Evolutionary conservation across 345 rosid genomes (phyloP).

Genomic region (Zanthoxylum bungeanum): DNA sequence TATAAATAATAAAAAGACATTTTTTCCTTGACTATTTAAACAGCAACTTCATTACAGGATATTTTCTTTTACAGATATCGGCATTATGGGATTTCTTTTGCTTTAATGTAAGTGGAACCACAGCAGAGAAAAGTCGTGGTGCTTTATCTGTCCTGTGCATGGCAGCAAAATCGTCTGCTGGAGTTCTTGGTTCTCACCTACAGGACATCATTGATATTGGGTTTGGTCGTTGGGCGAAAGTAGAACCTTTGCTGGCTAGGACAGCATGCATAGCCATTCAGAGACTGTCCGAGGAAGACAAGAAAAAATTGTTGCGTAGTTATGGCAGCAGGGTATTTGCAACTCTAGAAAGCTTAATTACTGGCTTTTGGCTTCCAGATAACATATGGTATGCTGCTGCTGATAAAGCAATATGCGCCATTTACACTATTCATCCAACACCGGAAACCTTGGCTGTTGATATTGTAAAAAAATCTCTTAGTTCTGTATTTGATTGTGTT

Average conservation of each 20-base stretch:
- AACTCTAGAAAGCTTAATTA: slow-evolving; percentile 69
- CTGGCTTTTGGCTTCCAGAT: slow-evolving; percentile 89
- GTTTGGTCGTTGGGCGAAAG: slow-evolving; percentile 99
- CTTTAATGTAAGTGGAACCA: slow-evolving; percentile 85
- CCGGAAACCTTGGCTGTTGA: slow-evolving; percentile 80
- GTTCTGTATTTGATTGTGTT: slow-evolving; percentile 48
- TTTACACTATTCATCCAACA: slow-evolving; percentile 80
- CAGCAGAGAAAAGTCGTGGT: slow-evolving; percentile 89
- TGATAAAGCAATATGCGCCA: slow-evolving; percentile 83
- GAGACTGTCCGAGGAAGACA: slow-evolving; percentile 82
- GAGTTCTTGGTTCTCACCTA: slow-evolving; percentile 79
- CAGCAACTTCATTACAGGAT: not conserved
- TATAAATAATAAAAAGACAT: not conserved
- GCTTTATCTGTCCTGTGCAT: slow-evolving; percentile 91
- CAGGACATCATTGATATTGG: slow-evolving; percentile 98
- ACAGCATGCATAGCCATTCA: slow-evolving; percentile 86
- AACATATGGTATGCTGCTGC: slow-evolving; percentile 85
- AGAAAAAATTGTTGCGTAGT: slow-evolving; percentile 60
- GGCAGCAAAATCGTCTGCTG: slow-evolving; percentile 89
- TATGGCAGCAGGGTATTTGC: slow-evolving; percentile 73
- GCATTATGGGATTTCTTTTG: slow-evolving; percentile 97
- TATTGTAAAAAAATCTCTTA: slow-evolving; percentile 63
- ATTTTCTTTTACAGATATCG: slow-evolving; percentile 53
- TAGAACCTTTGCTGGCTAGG: slow-evolving; percentile 91
- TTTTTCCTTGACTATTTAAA: not conserved